These are phyloP conservation scores for Effrenium voratum DNA, from an alignment of 73 alveolate species.

Conservation along the genomic window DNA sequence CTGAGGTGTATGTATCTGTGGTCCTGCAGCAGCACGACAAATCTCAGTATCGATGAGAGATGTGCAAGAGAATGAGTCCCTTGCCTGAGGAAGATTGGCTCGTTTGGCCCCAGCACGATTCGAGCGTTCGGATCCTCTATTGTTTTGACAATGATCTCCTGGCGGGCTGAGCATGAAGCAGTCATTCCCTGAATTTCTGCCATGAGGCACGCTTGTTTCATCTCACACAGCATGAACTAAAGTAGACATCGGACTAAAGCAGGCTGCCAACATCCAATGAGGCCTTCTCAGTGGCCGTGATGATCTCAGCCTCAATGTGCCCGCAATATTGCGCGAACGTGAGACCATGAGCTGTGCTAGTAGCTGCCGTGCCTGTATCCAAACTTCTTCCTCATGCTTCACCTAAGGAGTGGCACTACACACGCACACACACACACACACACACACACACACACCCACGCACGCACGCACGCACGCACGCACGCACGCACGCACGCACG, in stretches of 20 bases:
- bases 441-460: neutral
- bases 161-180: neutral
- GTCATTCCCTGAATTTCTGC: neutral
- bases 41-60: neutral
- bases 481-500: neutral
- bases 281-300: conserved; percentile 60
- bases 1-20: conserved; percentile 60
- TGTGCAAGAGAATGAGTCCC: neutral
- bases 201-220: neutral
- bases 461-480: neutral
- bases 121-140: conserved; percentile 76
- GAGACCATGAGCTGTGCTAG: neutral
- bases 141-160: conserved; percentile 82
- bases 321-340: neutral
- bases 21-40: conserved; percentile 6
- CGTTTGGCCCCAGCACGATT: conserved; percentile 69
- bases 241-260: neutral
- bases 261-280: neutral
- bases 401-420: neutral
- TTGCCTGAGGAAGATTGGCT: conserved; percentile 84
- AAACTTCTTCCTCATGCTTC: conserved; percentile 73
- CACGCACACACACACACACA: neutral
- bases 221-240: neutral
- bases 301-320: conserved; percentile 83
- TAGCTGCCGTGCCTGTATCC: conserved; percentile 31